These are phyloP conservation scores for Stachybotrys echinatus DNA, from an alignment of 2,329 filamentous ascomycete species.

Conservation along the genomic window DNA sequence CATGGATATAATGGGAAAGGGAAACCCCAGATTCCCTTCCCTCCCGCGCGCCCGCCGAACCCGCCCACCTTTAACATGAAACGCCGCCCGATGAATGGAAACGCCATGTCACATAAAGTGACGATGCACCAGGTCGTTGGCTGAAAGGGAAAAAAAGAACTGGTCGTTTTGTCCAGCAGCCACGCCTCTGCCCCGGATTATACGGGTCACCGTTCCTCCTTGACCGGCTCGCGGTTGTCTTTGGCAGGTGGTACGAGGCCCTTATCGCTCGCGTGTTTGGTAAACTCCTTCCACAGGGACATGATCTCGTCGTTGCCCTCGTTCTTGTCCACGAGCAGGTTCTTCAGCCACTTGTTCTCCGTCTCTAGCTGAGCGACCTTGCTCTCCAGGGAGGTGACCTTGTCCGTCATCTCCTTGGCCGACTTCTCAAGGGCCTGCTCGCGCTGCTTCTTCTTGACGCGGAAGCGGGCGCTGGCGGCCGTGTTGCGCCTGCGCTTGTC, in stretches of 20 bases:
- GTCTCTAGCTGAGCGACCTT: conserved; percentile 74
- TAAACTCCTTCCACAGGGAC: conserved; percentile 46
- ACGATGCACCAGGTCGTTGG: neutral
- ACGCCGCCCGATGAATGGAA: neutral
- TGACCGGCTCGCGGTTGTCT: conserved; percentile 6
- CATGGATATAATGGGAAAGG: neutral
- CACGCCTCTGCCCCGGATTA: neutral
- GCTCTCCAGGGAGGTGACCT: conserved; percentile 67
- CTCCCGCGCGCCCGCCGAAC: neutral
- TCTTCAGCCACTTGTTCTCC: conserved; percentile 78
- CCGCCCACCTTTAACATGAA: neutral
- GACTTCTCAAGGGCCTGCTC: conserved; percentile 79
- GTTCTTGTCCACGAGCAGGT: conserved; percentile 77
- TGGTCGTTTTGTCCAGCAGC: neutral
- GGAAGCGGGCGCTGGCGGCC: conserved; percentile 81
- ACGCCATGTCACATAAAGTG: neutral
- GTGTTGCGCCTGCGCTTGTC: conserved; percentile 88
- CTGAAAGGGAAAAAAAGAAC: neutral
- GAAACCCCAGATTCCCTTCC: neutral
- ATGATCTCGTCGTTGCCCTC: conserved; percentile 52
- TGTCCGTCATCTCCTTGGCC: conserved; percentile 78
- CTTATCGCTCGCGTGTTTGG: conserved; percentile 23
- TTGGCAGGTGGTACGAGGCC: neutral
- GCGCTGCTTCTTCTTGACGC: conserved; percentile 93
- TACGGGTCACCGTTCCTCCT: conserved; percentile 14